Evolutionary conservation across 2,329 filamentous ascomycete genomes (phyloP).

Genomic region (Neonectria magnoliae): DNA sequence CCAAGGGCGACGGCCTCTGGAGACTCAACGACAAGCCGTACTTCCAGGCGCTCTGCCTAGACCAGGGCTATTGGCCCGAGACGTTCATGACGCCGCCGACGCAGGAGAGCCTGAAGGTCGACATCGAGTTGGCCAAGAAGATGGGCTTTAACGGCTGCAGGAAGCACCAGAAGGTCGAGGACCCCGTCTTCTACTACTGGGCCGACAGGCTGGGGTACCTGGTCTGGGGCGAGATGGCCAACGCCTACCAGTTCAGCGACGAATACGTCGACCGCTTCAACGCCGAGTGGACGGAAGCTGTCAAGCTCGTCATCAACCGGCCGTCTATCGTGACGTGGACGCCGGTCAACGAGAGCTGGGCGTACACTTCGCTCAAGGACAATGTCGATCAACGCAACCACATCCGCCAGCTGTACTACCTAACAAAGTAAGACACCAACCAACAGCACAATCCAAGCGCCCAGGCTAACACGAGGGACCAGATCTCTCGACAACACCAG

Average conservation of each 20-base stretch:
- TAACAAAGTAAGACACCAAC: conserved; percentile 64
- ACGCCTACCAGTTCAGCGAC: conserved; percentile 69
- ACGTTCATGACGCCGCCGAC: conserved; percentile 69
- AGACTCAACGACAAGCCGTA: conserved; percentile 66
- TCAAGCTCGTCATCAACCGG: conserved; percentile 72
- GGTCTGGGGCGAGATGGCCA: conserved; percentile 73
- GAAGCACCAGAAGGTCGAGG: conserved; percentile 73
- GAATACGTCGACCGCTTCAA: conserved; percentile 70
- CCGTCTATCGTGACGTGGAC: conserved; percentile 74
- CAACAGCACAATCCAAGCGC: not conserved
- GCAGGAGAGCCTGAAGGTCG: conserved; percentile 55
- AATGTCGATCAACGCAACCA: conserved; percentile 70
- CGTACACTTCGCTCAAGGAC: conserved; percentile 66
- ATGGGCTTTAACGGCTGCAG: conserved; percentile 74
- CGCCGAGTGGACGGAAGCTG: conserved; percentile 71
- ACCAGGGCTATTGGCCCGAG: conserved; percentile 72
- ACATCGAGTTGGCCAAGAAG: conserved; percentile 65
- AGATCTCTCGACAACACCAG: conserved; percentile 68
- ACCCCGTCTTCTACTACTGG: conserved; percentile 69
- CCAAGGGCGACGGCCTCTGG: conserved; percentile 65
- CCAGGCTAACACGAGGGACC: conserved; percentile 11
- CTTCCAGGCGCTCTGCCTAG: conserved; percentile 69
- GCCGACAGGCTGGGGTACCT: conserved; percentile 69
- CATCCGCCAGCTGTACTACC: conserved; percentile 69
- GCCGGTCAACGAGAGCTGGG: conserved; percentile 72